phyloP scores from a whole-genome alignment of 345 rosid genomes.

The Crucihimalaya himalaica region DNA sequence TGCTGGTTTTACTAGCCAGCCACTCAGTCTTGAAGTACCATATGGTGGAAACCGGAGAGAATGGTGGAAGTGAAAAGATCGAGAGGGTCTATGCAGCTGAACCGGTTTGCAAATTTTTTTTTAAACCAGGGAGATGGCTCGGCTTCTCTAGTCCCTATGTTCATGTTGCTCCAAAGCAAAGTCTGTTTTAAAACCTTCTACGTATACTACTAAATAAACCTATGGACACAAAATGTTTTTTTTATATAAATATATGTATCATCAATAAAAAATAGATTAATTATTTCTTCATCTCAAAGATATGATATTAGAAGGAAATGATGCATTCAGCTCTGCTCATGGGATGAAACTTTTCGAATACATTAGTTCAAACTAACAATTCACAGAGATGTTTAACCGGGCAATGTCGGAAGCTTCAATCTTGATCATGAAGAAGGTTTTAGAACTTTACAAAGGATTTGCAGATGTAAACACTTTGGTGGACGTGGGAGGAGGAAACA shows the following conservation, averaged over 20 bases:
- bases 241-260: neutral
- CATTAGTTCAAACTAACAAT: conserved; percentile 39
- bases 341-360: conserved; percentile 55
- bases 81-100: conserved; percentile 29
- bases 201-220: neutral
- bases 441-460: conserved; percentile 57
- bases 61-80: neutral
- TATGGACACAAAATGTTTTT: neutral
- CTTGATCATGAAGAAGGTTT: conserved; percentile 47
- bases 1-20: conserved; percentile 51
- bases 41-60: conserved; percentile 13
- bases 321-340: conserved; percentile 55
- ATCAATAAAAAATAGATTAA: neutral
- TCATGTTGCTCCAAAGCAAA: conserved; percentile 13
- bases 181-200: conserved; percentile 31
- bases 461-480: conserved; percentile 48
- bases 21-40: conserved; percentile 46
- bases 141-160: conserved; percentile 22
- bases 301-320: conserved; percentile 52
- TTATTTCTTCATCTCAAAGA: conserved; percentile 41
- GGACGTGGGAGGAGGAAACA: conserved; percentile 70
- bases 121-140: conserved; percentile 22
- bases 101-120: conserved; percentile 30
- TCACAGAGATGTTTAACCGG: conserved; percentile 47
- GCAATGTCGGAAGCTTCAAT: conserved; percentile 50